phyloP scores from a whole-genome alignment of 495 filamentous ascomycete species.

The Daldinia caldariorum region DNA sequence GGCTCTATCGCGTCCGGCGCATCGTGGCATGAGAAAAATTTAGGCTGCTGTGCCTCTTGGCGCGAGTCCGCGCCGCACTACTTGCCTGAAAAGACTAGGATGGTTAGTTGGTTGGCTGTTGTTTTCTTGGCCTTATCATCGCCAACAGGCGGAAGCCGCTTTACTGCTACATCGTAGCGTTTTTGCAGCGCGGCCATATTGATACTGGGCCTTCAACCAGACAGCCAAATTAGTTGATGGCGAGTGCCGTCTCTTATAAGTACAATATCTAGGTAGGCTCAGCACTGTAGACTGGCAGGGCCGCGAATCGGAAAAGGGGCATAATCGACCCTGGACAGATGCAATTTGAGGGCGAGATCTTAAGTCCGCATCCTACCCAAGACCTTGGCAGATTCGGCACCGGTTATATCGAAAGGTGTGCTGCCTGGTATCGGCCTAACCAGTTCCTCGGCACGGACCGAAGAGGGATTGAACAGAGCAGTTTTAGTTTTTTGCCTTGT shows the following conservation, averaged over 20 bases:
- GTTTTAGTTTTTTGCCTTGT: slow-evolving; percentile 15
- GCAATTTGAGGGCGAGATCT: slow-evolving; percentile 37
- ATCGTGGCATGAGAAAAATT: slow-evolving; percentile 29
- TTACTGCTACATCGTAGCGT: neutral
- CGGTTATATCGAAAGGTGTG: slow-evolving; percentile 26
- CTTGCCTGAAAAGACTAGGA: slow-evolving; percentile 5
- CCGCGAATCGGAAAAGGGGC: neutral
- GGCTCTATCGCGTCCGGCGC: slow-evolving; percentile 14
- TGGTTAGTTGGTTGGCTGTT: neutral
- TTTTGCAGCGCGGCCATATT: neutral
- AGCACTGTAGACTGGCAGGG: neutral
- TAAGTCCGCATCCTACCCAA: slow-evolving; percentile 36
- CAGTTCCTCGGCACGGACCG: slow-evolving; percentile 38
- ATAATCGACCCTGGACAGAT: slow-evolving; percentile 19
- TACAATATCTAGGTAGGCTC: neutral
- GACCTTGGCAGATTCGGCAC: slow-evolving; percentile 40
- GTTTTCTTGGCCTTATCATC: slow-evolving; percentile 33
- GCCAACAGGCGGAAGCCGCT: slow-evolving; percentile 18
- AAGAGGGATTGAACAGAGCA: slow-evolving; percentile 12
- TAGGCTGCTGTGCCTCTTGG: slow-evolving; percentile 30
- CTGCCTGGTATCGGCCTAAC: slow-evolving; percentile 23
- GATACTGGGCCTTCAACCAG: neutral
- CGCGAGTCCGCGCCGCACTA: slow-evolving; percentile 22
- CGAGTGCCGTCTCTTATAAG: neutral
- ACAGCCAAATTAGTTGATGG: neutral